Evolutionary conservation across 2,329 filamentous ascomycete genomes (phyloP).

Genomic region (Camptophora hylomeconis): DNA sequence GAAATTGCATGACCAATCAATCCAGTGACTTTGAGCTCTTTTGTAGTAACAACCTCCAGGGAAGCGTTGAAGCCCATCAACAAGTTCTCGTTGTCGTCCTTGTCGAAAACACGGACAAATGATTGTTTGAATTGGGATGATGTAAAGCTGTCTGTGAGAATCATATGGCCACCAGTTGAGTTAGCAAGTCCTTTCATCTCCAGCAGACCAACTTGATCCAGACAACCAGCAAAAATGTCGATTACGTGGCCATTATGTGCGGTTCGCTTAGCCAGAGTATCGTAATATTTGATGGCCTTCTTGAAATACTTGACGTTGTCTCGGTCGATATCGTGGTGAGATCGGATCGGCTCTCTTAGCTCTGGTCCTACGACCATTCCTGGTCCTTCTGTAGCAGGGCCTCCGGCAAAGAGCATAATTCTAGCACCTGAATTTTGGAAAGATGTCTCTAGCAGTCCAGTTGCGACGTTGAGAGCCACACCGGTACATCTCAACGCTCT

Average conservation of each 20-base stretch:
- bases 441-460: slow-evolving; percentile 81
- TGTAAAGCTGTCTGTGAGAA: slow-evolving; percentile 94
- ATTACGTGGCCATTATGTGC: slow-evolving; percentile 96
- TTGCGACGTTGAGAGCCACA: slow-evolving; percentile 88
- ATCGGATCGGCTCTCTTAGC: slow-evolving; percentile 88
- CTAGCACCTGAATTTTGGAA: slow-evolving; percentile 92
- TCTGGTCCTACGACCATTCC: slow-evolving; percentile 95
- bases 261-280: slow-evolving; percentile 80
- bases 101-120: slow-evolving; percentile 92
- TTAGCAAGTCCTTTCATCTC: slow-evolving; percentile 98
- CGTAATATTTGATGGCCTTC: slow-evolving; percentile 98
- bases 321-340: slow-evolving; percentile 95
- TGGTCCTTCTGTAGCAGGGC: slow-evolving; percentile 87
- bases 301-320: slow-evolving; percentile 99
- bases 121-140: slow-evolving; percentile 99
- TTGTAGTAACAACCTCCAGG: slow-evolving; percentile 89
- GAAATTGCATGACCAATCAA: slow-evolving; percentile 94
- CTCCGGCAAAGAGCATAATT: slow-evolving; percentile 95
- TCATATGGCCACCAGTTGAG: slow-evolving; percentile 94
- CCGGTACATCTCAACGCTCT: slow-evolving; percentile 85
- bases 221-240: slow-evolving; percentile 92
- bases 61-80: slow-evolving; percentile 98
- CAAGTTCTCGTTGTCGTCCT: slow-evolving; percentile 86
- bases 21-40: slow-evolving; percentile 95
- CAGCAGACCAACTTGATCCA: slow-evolving; percentile 90